These are phyloP conservation scores for Backusella luteola DNA, from an alignment of 192 early-diverging fungal species.

Conservation along the genomic window DNA sequence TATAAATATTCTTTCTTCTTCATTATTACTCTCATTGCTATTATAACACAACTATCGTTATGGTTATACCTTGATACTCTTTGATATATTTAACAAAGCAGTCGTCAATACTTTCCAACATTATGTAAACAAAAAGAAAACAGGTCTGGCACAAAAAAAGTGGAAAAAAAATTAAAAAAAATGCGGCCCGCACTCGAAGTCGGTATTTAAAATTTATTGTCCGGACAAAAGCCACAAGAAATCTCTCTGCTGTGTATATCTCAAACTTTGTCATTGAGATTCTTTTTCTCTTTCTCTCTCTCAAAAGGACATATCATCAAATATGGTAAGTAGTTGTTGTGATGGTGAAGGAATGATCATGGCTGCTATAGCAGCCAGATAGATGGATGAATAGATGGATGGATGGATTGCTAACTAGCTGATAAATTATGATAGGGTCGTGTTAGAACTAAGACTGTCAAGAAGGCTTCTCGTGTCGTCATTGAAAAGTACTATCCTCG, in stretches of 20 bases:
- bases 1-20: background rate
- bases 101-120: background rate
- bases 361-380: background rate
- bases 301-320: constrained; percentile 13
- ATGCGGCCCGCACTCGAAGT: too few species aligned
- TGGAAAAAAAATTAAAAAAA: background rate
- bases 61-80: constrained; percentile 28
- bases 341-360: background rate
- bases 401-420: constrained; percentile 15
- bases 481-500: constrained; percentile 99
- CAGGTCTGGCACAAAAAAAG: background rate
- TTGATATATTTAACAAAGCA: constrained; percentile 10
- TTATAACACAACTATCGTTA: background rate
- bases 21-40: background rate
- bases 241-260: background rate
- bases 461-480: constrained; percentile 99
- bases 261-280: background rate
- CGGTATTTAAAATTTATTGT: background rate
- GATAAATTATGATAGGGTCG: constrained; percentile 65
- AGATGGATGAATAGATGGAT: background rate
- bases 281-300: constrained; percentile 1
- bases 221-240: background rate
- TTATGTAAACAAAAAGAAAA: background rate
- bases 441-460: constrained; percentile 99
- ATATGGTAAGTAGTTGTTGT: constrained; percentile 9